Percentiles rank a stretch among this genome's conserved stretches.
Conservation (phyloP, 2,329 filamentous ascomycete species). For the Ophiocordyceps camponoti-floridani region DNA sequence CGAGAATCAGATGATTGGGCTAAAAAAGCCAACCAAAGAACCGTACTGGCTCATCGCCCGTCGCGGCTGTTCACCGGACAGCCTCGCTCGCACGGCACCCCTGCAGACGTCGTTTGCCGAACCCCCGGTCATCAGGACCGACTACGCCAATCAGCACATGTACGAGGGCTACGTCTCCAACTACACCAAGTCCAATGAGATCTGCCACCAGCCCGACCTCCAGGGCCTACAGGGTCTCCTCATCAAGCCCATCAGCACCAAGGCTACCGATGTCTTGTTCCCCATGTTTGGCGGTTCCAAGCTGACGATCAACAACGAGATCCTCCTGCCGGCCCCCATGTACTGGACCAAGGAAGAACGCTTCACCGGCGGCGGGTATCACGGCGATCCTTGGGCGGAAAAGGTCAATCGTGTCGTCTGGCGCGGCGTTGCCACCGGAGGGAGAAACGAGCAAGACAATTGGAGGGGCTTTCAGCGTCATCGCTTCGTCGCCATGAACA, state of each 20-base stretch:
- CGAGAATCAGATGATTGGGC: not conserved
- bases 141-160: slow-evolving; percentile 20
- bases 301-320: slow-evolving; percentile 43
- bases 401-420: slow-evolving; percentile 40
- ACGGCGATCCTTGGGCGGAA: slow-evolving; percentile 37
- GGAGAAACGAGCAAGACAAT: slow-evolving; percentile 28
- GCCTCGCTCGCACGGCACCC: slow-evolving; percentile 33
- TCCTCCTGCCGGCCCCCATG: slow-evolving; percentile 46
- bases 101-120: slow-evolving; percentile 24
- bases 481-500: slow-evolving; percentile 51
- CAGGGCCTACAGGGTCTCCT: slow-evolving; percentile 37
- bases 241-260: slow-evolving; percentile 31
- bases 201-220: slow-evolving; percentile 38
- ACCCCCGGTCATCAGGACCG: slow-evolving; percentile 25
- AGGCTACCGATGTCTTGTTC: slow-evolving; percentile 33
- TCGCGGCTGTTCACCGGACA: slow-evolving; percentile 44
- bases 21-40: slow-evolving; percentile 8
- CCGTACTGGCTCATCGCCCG: slow-evolving; percentile 39
- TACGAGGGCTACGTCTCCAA: slow-evolving; percentile 34
- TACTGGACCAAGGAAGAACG: slow-evolving; percentile 40
- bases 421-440: slow-evolving; percentile 48
- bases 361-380: slow-evolving; percentile 36
- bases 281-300: slow-evolving; percentile 47
- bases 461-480: slow-evolving; percentile 56
- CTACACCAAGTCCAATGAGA: slow-evolving; percentile 38